Evolutionary conservation across 2,329 filamentous ascomycete genomes (phyloP), one percentile per base, ranked within the genome.

Genomic region (Dactylonectria estremocensis): DNA sequence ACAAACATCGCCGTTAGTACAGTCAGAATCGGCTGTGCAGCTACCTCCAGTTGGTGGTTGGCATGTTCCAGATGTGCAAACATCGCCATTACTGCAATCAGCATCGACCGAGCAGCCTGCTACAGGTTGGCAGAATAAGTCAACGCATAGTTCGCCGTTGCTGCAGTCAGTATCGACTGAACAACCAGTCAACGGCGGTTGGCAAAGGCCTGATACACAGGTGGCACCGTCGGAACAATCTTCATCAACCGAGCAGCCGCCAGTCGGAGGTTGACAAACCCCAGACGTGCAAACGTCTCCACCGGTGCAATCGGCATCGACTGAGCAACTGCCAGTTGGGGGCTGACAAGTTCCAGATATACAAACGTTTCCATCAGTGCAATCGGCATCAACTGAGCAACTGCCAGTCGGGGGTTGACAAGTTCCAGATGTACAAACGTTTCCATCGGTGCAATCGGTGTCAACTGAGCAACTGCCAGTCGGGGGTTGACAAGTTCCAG

Each of bases 371-470:
- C 20, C 52, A 10, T 31, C 13, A 10, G 20, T 4, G 16, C 61
- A 64, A 18, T 64, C 33, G 16, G 52, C 11, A 13, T 48, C 52
- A 24, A 33, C 18, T 13, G 54, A 43, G 28, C 61, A 64, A 3
- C 24, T 20, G 5, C 7, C 16, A 28, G 24, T 28, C 14, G 40
- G 40, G 3, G 40, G 24, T 28, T 28, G n/a, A 3, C 40, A 43
- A 43, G 14, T 43, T 5, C 40, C 40, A 8, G 40, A 18, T 14
- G n/a, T n/a, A n/a, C 40, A 43, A 5, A 8, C 8, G 6, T 43
- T n/a, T 7, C 40, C 40, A 9, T 14, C n/a, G 6, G 14, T 8
- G 3, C 40, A 65, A n/a, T 54, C 53, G 3, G 35, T 13, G n/a
- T 40, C n/a, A 10, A 58, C n/a, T 20, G 52, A 13, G 52, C 46